These are phyloP conservation scores for Corynascus novoguineensis DNA, from an alignment of 495 filamentous ascomycete genomes.

Conservation along the genomic window DNA sequence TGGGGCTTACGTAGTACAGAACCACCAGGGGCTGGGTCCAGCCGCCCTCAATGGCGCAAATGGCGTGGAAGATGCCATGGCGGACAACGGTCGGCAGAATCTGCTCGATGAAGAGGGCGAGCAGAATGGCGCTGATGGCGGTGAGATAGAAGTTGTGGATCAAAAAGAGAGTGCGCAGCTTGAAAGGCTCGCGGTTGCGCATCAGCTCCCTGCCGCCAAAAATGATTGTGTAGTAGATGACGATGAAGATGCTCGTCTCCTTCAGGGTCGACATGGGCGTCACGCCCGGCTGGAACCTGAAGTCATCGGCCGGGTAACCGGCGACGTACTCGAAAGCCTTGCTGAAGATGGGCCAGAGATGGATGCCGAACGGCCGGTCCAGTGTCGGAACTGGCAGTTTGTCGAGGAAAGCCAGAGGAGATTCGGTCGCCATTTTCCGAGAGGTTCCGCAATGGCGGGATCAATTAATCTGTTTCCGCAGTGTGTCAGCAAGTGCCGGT, in stretches of 20 bases:
- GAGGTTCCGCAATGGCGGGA: constrained; percentile 4
- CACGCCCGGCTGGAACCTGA: constrained; percentile 58
- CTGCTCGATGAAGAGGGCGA: constrained; percentile 69
- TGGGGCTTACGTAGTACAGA: constrained; percentile 66
- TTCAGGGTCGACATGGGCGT: constrained; percentile 69
- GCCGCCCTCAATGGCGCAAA: constrained; percentile 66
- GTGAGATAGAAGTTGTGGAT: constrained; percentile 80
- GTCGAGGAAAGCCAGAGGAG: constrained; percentile 54
- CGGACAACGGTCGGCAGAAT: constrained; percentile 61
- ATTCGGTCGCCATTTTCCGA: constrained; percentile 37
- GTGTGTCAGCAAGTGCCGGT: constrained; percentile 8
- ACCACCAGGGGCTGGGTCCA: constrained; percentile 73
- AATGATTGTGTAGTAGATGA: constrained; percentile 68
- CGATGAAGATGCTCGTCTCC: constrained; percentile 56
- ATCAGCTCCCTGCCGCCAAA: constrained; percentile 71
- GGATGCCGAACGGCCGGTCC: constrained; percentile 86
- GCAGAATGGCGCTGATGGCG: constrained; percentile 58
- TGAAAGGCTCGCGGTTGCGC: constrained; percentile 61
- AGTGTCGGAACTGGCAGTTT: constrained; percentile 69
- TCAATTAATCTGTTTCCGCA: constrained; percentile 4
- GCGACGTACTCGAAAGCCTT: constrained; percentile 66
- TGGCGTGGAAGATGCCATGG: constrained; percentile 64
- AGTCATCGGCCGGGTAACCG: constrained; percentile 68
- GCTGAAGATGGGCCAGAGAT: constrained; percentile 92
- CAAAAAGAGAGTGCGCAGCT: constrained; percentile 64